These are phyloP conservation scores for Mortierella alpina DNA, from an alignment of 192 early-diverging fungal species.

Conservation along the genomic window DNA sequence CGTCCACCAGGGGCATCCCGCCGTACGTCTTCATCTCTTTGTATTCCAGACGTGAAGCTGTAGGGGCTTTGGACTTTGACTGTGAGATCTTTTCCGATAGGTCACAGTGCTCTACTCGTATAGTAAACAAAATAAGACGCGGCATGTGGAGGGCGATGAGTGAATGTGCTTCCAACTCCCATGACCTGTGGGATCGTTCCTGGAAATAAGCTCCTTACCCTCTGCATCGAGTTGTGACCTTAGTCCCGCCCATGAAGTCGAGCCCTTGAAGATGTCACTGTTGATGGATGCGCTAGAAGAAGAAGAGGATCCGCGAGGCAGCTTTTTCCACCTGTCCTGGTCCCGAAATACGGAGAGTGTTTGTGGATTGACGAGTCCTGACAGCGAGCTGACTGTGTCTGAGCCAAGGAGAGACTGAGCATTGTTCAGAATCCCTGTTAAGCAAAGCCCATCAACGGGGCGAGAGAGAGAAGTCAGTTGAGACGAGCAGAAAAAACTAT, in stretches of 20 bases:
- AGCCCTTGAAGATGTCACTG: constrained; percentile 30
- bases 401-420: constrained; percentile 45
- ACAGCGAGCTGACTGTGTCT: constrained; percentile 32
- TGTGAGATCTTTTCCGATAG: constrained; percentile 34
- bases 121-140: neutral
- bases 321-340: constrained; percentile 57
- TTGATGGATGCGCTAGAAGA: constrained; percentile 9
- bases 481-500: neutral
- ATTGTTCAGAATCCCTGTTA: constrained; percentile 46
- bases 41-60: constrained; percentile 45
- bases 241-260: constrained; percentile 41
- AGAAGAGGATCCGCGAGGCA: constrained; percentile 26
- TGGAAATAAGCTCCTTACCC: constrained; percentile 24
- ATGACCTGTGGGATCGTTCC: neutral
- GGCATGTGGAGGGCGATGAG: too few species aligned
- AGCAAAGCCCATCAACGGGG: neutral
- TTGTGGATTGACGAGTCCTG: constrained; percentile 58
- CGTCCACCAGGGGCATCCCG: constrained; percentile 69
- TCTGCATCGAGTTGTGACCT: constrained; percentile 49
- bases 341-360: constrained; percentile 62
- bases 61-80: constrained; percentile 42
- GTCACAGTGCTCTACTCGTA: constrained; percentile 17
- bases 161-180: too few species aligned
- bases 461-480: neutral
- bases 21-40: constrained; percentile 67